Evolutionary conservation across 805 yeast species (phyloP).

Genomic region (Ogataea pilisensis): DNA sequence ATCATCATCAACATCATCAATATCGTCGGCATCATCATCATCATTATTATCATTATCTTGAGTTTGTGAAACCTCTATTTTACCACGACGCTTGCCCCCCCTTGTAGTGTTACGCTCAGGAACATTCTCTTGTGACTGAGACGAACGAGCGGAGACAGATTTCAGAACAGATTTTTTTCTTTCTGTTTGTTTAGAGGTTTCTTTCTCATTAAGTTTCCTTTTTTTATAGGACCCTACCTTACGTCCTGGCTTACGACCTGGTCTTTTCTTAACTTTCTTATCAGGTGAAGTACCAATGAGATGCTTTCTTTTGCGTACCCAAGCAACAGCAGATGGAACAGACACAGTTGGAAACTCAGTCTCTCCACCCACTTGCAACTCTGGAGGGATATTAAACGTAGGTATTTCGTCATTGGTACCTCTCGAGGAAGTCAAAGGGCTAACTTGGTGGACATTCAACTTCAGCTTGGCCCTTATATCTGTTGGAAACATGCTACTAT

Average conservation of each 20-base stretch:
- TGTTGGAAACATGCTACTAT: not conserved
- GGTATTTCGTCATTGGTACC: constrained; percentile 15
- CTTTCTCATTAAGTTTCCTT: not conserved
- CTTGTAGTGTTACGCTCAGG: too few relatives aligned
- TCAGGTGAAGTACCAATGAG: constrained; percentile 4
- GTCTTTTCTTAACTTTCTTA: constrained; percentile 3
- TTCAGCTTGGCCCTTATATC: not conserved
- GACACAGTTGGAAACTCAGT: constrained; percentile 1
- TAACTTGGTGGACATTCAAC: not conserved
- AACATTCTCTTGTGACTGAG: too few relatives aligned
- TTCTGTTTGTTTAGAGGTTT: not conserved
- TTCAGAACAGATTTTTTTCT: too few relatives aligned
- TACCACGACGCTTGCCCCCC: too few relatives aligned
- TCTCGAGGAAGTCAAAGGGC: constrained; percentile 8
- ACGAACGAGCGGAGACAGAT: too few relatives aligned
- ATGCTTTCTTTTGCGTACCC: not conserved
- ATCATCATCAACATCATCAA: not conserved
- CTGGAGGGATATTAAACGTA: constrained; percentile 15
- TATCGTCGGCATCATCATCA: not conserved
- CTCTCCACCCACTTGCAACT: constrained; percentile 9
- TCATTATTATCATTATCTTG: not conserved
- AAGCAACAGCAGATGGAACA: too few relatives aligned
- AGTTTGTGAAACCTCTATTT: too few relatives aligned
- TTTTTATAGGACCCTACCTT: not conserved
- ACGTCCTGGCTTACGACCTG: not conserved